These are phyloP conservation scores for Polyporus arcularius DNA, from an alignment of 768 basidiomycete species.

Conservation along the genomic window DNA sequence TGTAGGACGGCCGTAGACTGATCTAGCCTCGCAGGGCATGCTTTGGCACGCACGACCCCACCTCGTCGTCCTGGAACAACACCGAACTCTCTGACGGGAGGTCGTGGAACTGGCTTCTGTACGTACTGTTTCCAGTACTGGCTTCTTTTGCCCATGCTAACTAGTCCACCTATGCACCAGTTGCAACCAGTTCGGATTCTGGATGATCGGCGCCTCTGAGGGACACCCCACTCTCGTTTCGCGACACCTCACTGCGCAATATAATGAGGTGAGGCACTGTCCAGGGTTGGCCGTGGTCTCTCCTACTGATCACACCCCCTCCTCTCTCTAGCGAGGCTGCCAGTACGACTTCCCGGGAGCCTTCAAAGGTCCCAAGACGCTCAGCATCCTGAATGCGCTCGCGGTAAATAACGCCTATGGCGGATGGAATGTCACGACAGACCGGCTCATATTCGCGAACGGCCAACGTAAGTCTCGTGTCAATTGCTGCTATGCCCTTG, in stretches of 20 bases:
- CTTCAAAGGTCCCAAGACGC: slow-evolving; percentile 46
- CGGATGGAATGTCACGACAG: slow-evolving; percentile 62
- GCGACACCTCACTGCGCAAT: slow-evolving; percentile 48
- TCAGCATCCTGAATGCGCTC: slow-evolving; percentile 44
- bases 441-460: slow-evolving; percentile 68
- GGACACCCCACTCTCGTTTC: slow-evolving; percentile 45
- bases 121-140: slow-evolving; percentile 10
- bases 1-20: too few relatives aligned
- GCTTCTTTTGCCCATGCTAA: slow-evolving; percentile 45
- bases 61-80: slow-evolving; percentile 48
- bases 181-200: slow-evolving; percentile 69
- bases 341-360: slow-evolving; percentile 60
- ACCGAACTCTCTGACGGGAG: slow-evolving; percentile 52
- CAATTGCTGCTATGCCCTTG: background rate
- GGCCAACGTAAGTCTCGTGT: slow-evolving; percentile 52
- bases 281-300: too few relatives aligned
- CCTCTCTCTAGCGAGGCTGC: slow-evolving; percentile 54
- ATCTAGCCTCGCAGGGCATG: slow-evolving; percentile 28
- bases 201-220: slow-evolving; percentile 34
- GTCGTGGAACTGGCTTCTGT: slow-evolving; percentile 75
- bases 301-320: too few relatives aligned
- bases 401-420: slow-evolving; percentile 50
- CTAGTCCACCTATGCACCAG: slow-evolving; percentile 35
- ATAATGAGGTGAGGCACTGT: slow-evolving; percentile 46
- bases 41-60: slow-evolving; percentile 40